Conservation (phyloP, 2,329 filamentous ascomycete genomes). For the Camillea tinctor region DNA sequence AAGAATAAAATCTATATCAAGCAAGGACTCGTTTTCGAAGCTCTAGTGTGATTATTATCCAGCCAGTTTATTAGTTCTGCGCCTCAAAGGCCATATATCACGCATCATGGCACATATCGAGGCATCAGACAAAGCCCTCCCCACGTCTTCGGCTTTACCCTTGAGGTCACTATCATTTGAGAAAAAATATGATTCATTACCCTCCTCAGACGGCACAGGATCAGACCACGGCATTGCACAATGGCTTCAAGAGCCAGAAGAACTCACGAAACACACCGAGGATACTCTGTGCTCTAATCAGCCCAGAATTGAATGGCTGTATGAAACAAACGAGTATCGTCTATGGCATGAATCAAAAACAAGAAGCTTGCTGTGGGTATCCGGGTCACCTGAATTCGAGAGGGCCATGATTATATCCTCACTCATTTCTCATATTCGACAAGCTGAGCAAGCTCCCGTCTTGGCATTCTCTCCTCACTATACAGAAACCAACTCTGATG, state of each 20-base stretch:
- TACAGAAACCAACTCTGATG: not conserved
- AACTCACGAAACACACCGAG: too few species aligned
- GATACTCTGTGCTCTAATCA: not conserved
- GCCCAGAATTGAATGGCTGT: too few species aligned
- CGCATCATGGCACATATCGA: not conserved
- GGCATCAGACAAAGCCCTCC: too few species aligned
- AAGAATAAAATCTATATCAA: not conserved
- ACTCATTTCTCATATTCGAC: not conserved
- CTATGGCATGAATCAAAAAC: not conserved
- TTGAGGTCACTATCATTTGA: too few species aligned
- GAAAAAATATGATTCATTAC: too few species aligned
- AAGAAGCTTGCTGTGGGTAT: not conserved
- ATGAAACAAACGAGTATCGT: not conserved
- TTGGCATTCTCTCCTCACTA: not conserved
- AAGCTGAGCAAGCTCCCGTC: not conserved
- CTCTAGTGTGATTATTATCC: not conserved
- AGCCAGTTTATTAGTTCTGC: not conserved
- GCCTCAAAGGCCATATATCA: not conserved
- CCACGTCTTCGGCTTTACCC: too few species aligned
- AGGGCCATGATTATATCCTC: not conserved
- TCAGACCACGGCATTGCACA: not conserved
- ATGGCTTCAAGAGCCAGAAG: not conserved
- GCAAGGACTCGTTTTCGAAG: too few species aligned
- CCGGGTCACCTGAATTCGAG: not conserved
- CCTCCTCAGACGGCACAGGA: too few species aligned